Evolutionary conservation across 2,329 filamentous ascomycete species (phyloP), one percentile per base, ranked within the genome.

Genomic region (Thielaviopsis euricoi): DNA sequence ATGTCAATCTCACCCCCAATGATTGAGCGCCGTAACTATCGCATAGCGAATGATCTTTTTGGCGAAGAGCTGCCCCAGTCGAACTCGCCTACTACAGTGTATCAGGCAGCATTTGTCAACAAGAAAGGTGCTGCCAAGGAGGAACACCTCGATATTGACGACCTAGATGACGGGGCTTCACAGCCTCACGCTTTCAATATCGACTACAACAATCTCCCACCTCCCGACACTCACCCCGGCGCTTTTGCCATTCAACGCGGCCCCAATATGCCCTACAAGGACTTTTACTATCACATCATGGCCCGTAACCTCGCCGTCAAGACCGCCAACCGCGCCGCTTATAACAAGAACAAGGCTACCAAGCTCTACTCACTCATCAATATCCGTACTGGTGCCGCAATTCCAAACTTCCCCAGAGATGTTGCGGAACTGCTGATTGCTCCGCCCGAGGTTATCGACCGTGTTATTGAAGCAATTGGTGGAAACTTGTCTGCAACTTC

Each of bases 321-420:
- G 52, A 60, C 58, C 1, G 55, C 56, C 15, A 60, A 60, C 23
- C 40, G 55, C 19, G 46, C 55, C 6, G 26, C 51, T 15, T 60
- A 54, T 19, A 60, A 60, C 17, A 25, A 43, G 6, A 26, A 53
- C 55, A 22, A 48, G 43, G 40, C 54, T 25, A 57, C 55, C 46
- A 49, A 48, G 4, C 46, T 60, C 22, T 57, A 55, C 33, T 10
- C 55, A 17, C 52, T 60, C 10, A 40, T 57, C 17, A 48, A 51
- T n/a, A 49, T 60, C 17, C 25, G 51, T 7, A 57, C 55, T 2
- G 55, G 55, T 13, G 6, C 51, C 43, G 23, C 37, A 21, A 33
- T 59, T 6, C 3, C 29, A 15, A 19, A 40, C 13, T 57, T 56
- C 22, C 52, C 43, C 2, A 43, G 33, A 23, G 33, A 55, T 12